Percentiles rank a stretch among this genome's conserved stretches.
Evolutionary conservation across 768 basidiomycete species (phyloP).

Genomic region (Podaxis pistillaris): DNA sequence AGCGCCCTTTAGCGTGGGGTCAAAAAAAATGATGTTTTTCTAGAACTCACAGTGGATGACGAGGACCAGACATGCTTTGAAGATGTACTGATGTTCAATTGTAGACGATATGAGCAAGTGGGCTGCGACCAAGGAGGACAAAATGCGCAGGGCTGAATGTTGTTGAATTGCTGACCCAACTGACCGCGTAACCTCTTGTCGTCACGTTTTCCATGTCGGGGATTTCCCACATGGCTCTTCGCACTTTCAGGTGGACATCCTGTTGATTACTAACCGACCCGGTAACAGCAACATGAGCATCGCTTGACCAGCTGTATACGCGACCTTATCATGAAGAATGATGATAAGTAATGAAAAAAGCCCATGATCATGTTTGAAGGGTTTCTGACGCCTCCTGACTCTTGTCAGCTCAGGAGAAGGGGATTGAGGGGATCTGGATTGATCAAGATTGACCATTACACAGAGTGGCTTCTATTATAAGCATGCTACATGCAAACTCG

Average conservation of each 20-base stretch:
- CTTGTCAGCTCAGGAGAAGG: too few species aligned
- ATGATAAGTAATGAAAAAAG: too few species aligned
- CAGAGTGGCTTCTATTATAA: too few species aligned
- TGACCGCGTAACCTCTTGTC: not conserved
- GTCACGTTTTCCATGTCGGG: not conserved
- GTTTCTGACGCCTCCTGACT: too few species aligned
- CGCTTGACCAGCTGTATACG: too few species aligned
- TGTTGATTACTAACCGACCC: not conserved
- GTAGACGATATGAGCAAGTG: not conserved
- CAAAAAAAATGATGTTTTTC: not conserved
- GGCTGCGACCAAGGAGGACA: not conserved
- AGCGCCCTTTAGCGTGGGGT: not conserved
- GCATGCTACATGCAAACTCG: too few species aligned
- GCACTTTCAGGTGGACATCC: not conserved
- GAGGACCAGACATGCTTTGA: slow-evolving; percentile 2
- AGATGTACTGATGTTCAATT: not conserved
- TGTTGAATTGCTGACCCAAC: not conserved
- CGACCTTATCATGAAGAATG: too few species aligned
- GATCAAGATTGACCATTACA: too few species aligned
- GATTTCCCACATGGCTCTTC: not conserved
- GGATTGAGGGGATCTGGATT: too few species aligned
- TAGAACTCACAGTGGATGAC: not conserved
- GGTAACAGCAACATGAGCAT: not conserved
- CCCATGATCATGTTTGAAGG: too few species aligned
- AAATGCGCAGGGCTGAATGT: not conserved